Conservation (phyloP, 2,329 filamentous ascomycete genomes). For the Coniochaeta prunicola region DNA sequence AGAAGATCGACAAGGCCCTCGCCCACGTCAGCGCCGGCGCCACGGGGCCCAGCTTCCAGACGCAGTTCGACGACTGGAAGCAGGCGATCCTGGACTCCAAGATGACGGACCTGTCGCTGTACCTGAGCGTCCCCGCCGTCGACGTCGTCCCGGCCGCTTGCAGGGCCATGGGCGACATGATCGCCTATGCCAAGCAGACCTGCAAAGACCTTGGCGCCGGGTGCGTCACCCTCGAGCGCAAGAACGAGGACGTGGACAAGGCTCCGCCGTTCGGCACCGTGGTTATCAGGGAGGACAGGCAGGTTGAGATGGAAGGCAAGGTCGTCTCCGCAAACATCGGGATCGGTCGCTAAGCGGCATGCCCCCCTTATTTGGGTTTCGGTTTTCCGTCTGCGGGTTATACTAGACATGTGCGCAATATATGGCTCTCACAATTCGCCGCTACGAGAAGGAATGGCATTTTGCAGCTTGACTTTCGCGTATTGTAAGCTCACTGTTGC, state of each 20-base stretch:
- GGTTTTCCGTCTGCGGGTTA: background rate
- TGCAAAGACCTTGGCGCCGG: background rate
- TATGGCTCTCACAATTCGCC: background rate
- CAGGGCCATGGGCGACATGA: background rate
- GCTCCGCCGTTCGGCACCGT: background rate
- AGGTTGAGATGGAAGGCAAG: background rate
- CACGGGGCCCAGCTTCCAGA: background rate
- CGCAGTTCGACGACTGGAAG: background rate
- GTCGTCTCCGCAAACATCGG: background rate
- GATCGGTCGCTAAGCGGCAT: background rate
- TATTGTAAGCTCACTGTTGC: background rate
- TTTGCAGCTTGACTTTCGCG: background rate
- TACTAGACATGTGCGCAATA: background rate
- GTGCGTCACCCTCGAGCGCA: background rate
- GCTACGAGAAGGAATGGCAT: background rate
- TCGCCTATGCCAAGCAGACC: background rate
- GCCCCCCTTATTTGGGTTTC: background rate
- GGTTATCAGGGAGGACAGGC: background rate
- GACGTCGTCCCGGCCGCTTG: background rate
- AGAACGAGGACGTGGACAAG: background rate
- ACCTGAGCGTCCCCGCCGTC: background rate
- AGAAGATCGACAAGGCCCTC: background rate
- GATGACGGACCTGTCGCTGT: background rate
- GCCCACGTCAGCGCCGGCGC: background rate
- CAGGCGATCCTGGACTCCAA: background rate